These are phyloP conservation scores for Lodderomyces jiufengensis DNA, from an alignment of 1,139 yeast species.

Conservation along the genomic window DNA sequence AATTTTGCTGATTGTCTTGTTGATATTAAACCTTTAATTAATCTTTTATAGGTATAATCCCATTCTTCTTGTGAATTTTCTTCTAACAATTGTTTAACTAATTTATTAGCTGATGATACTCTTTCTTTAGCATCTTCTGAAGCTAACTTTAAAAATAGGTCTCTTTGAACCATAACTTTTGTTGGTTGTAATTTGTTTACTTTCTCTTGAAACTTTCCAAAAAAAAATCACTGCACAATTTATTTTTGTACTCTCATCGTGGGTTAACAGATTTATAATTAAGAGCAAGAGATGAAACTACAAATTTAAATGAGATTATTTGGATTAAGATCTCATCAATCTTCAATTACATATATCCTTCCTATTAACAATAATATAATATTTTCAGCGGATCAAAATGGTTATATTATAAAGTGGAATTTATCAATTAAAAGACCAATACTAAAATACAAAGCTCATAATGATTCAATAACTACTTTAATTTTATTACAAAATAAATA, in stretches of 20 bases:
- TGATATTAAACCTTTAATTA: constrained; percentile 78
- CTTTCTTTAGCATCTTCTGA: constrained; percentile 76
- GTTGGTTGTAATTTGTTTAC: constrained; percentile 2
- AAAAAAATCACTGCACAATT: background rate
- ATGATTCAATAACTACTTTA: constrained; percentile 41
- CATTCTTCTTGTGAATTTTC: constrained; percentile 57
- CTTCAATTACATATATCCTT: constrained; percentile 8
- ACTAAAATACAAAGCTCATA: constrained; percentile 49
- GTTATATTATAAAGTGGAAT: constrained; percentile 53
- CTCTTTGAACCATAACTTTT: constrained; percentile 49
- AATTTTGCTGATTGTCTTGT: constrained; percentile 80
- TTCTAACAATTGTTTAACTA: constrained; percentile 56
- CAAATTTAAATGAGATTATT: constrained; percentile 7
- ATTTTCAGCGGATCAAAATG: constrained; percentile 18
- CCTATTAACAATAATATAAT: background rate
- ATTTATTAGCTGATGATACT: constrained; percentile 63
- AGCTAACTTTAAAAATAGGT: constrained; percentile 73
- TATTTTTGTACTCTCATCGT: constrained; percentile 3
- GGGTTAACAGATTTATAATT: background rate
- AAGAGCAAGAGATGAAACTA: background rate
- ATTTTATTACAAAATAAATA: constrained; percentile 31
- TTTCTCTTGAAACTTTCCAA: background rate
- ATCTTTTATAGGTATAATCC: constrained; percentile 75
- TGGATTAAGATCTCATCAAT: constrained; percentile 10
- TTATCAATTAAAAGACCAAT: constrained; percentile 39